Evolutionary conservation across 805 yeast genomes (phyloP), one percentile per base, ranked within the genome.

Genomic region (Candida ponderosae): DNA sequence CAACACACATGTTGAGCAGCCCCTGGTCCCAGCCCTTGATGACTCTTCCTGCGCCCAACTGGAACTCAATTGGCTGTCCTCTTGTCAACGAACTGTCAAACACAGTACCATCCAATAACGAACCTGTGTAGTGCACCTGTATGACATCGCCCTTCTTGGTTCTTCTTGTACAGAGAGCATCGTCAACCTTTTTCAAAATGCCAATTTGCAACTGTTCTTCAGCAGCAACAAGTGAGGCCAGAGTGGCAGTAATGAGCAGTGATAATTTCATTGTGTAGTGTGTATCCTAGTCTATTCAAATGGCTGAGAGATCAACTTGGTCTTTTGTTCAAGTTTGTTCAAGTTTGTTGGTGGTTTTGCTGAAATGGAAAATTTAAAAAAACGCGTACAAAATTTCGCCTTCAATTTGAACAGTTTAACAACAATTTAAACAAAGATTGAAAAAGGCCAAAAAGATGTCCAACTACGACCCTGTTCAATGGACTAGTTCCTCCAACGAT

Each of bases 111-210:
- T 78, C 79, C 40, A 65, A 65, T 35, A 88, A 66, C 27, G 56
- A 62, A 10, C 96, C 97, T 21, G 76, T 72, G 64, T 88, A 88
- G 59, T 89, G 95, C 32, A 88, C 90, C 16, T 72, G 59, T 20
- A 88, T 74, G 3, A 47, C 44, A 56, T 88, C 95, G 13, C 95
- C 95, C 21, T 63, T 57, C 39, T 65, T 52, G 18, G 95, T 72
- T 51, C 68, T 72, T 35, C 71, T 61, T 16, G 56, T 49, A 60
- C 96, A 87, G 33, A 71, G 68, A 11, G 56, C 66, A 13, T 54
- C 66, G 3, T 76, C 67, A 18, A 74, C 65, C 42, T 68, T 66
- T 35, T 72, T 64, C 20, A 71, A 56, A 36, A 76, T 37, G n/a
- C 57, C 56, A 31, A 52, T 54, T 33, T 42, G 49, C 23, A 54